These are phyloP conservation scores for Wallacemonas sp. DNA, from an alignment of 208 protist species.

Conservation along the genomic window DNA sequence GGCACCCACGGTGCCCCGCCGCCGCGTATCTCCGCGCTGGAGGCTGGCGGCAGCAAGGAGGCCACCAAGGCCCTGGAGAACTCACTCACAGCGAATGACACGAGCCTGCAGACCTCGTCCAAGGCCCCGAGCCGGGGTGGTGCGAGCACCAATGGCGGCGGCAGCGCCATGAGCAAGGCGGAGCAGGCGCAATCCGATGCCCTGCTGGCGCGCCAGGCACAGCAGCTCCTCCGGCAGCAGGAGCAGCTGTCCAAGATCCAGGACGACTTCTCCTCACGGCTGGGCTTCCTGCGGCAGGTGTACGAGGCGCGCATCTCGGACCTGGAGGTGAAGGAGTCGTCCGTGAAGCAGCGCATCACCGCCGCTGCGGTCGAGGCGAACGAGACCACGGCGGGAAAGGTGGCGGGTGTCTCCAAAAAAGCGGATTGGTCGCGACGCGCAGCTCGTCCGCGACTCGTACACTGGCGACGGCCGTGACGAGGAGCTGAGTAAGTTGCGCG, in stretches of 20 bases:
- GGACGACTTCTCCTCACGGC: conserved; percentile 87
- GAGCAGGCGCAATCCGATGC: conserved; percentile 47
- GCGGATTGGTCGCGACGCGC: background rate
- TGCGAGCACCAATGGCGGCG: background rate
- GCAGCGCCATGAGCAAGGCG: background rate
- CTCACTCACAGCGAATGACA: background rate
- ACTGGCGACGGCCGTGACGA: conserved; percentile 27
- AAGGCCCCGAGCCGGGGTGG: background rate
- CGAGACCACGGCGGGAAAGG: conserved; percentile 3
- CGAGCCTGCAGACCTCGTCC: background rate
- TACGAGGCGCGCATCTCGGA: conserved; percentile 92
- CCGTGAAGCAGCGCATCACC: conserved; percentile 26
- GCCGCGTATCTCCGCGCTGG: background rate
- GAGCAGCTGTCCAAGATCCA: conserved; percentile 76
- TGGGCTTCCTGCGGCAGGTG: conserved; percentile 86
- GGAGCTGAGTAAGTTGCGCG: conserved; percentile 23
- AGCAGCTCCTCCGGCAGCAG: conserved; percentile 66
- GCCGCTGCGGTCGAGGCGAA: conserved; percentile 11
- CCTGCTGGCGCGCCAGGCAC: conserved; percentile 48
- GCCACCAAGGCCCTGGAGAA: background rate
- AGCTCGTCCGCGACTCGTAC: conserved; percentile 43
- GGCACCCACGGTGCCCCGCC: conserved; percentile 22
- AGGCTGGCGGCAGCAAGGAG: conserved; percentile 4
- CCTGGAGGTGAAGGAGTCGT: conserved; percentile 82
- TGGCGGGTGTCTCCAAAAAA: background rate